Evolutionary conservation across 1,284 basidiomycete species (phyloP).

Genomic region (Moesziomyces sp.): DNA sequence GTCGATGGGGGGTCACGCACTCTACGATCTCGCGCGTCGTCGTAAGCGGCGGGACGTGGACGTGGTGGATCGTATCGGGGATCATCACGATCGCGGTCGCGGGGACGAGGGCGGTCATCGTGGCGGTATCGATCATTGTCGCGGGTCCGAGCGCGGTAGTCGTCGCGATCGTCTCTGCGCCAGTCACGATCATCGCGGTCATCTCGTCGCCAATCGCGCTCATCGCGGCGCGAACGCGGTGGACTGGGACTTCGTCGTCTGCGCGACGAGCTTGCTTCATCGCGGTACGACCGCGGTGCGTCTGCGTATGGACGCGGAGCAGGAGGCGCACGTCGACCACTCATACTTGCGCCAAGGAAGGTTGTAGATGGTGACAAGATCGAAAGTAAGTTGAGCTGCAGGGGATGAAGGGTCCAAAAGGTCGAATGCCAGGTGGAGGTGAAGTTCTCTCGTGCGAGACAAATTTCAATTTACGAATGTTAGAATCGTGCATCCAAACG

Average conservation of each 20-base stretch:
- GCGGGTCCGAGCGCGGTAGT: background rate
- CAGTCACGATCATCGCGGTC: slow-evolving; percentile 16
- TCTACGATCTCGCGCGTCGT: slow-evolving; percentile 4
- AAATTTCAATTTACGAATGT: background rate
- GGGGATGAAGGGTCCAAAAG: slow-evolving; percentile 9
- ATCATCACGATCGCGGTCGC: slow-evolving; percentile 9
- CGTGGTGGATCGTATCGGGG: slow-evolving; percentile 14
- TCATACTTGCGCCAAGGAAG: slow-evolving; percentile 7
- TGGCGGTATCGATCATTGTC: slow-evolving; percentile 2
- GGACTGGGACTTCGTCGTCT: slow-evolving; percentile 30
- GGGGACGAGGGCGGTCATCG: slow-evolving; percentile 10
- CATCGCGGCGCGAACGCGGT: slow-evolving; percentile 3
- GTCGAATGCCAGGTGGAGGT: slow-evolving; percentile 17
- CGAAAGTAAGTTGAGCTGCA: too few relatives aligned
- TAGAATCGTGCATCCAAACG: slow-evolving; percentile 2
- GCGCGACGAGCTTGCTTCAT: slow-evolving; percentile 10
- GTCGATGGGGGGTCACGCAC: too few relatives aligned
- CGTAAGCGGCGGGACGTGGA: slow-evolving; percentile 10
- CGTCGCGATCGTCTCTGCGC: slow-evolving; percentile 10
- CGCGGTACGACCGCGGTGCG: background rate
- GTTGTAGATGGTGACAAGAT: too few relatives aligned
- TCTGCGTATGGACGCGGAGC: slow-evolving; percentile 18
- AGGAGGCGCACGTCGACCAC: slow-evolving; percentile 21
- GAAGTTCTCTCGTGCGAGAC: slow-evolving; percentile 23
- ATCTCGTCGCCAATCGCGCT: slow-evolving; percentile 17